Conservation (phyloP, 1,284 basidiomycete genomes). For the Rugosomyces carneus region DNA sequence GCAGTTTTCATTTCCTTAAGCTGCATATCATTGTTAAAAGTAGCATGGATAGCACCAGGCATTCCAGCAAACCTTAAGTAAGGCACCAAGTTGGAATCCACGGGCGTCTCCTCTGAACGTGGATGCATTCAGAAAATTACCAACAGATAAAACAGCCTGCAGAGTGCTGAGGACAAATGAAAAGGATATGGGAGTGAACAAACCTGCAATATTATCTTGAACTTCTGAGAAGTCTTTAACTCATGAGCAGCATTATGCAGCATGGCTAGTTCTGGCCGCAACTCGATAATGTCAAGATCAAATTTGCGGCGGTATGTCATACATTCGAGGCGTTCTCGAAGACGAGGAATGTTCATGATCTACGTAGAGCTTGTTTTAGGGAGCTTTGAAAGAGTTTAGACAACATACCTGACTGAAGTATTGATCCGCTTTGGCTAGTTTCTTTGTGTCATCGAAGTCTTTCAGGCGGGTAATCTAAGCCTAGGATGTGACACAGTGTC, state of each 20-base stretch:
- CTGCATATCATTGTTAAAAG: slow-evolving; percentile 31
- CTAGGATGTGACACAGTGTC: not conserved
- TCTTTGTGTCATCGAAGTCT: slow-evolving; percentile 61
- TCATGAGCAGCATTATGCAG: slow-evolving; percentile 73
- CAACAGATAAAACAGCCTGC: slow-evolving; percentile 67
- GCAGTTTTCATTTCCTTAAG: slow-evolving; percentile 81
- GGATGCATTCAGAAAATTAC: slow-evolving; percentile 78
- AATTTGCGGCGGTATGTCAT: slow-evolving; percentile 82
- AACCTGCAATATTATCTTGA: slow-evolving; percentile 70
- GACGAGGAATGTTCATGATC: slow-evolving; percentile 76
- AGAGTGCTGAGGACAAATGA: slow-evolving; percentile 4
- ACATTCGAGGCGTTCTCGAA: slow-evolving; percentile 67
- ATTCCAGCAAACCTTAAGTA: slow-evolving; percentile 59
- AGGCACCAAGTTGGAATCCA: slow-evolving; percentile 79
- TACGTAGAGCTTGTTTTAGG: slow-evolving; percentile 24
- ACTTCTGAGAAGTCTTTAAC: slow-evolving; percentile 60
- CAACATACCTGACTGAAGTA: slow-evolving; percentile 66
- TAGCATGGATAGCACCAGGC: not conserved
- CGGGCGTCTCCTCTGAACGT: slow-evolving; percentile 79
- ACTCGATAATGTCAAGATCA: slow-evolving; percentile 79
- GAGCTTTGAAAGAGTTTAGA: not conserved
- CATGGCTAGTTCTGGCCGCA: slow-evolving; percentile 75
- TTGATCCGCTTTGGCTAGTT: slow-evolving; percentile 79
- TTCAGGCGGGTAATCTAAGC: slow-evolving; percentile 55
- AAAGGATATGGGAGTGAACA: slow-evolving; percentile 10